Evolutionary conservation across 129 eudicot genomes (phyloP), one percentile per base, ranked within the genome.

Genomic region (Cynara cardunculus): DNA sequence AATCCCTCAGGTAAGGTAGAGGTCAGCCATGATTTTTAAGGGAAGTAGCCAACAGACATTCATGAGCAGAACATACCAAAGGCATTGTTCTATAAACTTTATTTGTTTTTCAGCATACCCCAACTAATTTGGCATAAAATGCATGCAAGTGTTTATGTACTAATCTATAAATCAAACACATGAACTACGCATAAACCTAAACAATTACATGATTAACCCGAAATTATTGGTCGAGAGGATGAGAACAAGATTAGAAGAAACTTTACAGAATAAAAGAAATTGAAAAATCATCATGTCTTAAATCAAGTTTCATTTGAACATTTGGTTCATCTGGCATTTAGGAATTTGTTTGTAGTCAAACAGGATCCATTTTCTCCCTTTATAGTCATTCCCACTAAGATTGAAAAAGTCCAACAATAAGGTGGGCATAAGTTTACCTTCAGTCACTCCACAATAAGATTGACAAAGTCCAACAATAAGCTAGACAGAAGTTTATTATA

Each of bases 311-410:
- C 25, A 65, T 35, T 37, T 64, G 5, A 73, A 64, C 32, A 39
- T 66, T 14, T 62, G 53, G 32, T 72, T 34, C 73, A 19, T 81
- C 32, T 39, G 68, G 44, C 68, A 28, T 73, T 80, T 26, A 37
- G n/a, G n/a, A 64, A 78, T 71, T 26, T 72, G 24, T 61, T 61
- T 37, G 78, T 34, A 56, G 78, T 41, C 62, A 32, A 71, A 32
- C 71, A 71, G 37, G 62, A 30, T 46, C 68, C 32, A 69, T 24
- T 79, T 14, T 78, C 49, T 26, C 21, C 49, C 9, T 44, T 19
- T 26, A 19, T 30, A 44, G 65, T 18, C 59, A 76, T 21, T 67
- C 80, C 25, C 30, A 76, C 22, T 21, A 59, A 46, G 22, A 73
- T 73, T 73, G 32, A 73, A 31, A 41, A 41, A 73, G 11, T 73